Evolutionary conservation across 306 rosid genomes (phyloP).

Genomic region (Vigna angularis): DNA sequence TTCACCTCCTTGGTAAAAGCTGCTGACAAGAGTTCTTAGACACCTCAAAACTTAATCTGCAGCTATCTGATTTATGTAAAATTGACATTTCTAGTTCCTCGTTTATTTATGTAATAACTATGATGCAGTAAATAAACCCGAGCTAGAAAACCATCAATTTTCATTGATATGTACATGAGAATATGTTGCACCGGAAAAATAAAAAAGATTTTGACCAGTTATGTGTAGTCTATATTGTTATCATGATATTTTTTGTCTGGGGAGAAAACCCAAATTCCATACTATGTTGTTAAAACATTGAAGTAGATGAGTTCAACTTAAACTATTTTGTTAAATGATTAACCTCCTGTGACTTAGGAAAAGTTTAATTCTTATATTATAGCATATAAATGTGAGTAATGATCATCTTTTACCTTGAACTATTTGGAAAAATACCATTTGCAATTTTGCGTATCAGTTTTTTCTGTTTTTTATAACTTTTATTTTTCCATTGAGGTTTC

Average conservation of each 20-base stretch:
- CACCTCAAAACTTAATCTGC: conserved; percentile 33
- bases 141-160: conserved; percentile 41
- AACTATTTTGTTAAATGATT: too few relatives aligned
- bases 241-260: not conserved
- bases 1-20: conserved; percentile 84
- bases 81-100: conserved; percentile 33
- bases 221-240: not conserved
- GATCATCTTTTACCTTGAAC: too few relatives aligned
- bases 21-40: conserved; percentile 65
- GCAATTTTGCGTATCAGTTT: too few relatives aligned
- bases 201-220: conserved; percentile 27
- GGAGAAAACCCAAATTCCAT: too few relatives aligned
- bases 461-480: too few relatives aligned
- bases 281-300: too few relatives aligned
- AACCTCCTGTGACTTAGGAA: too few relatives aligned
- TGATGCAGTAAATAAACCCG: conserved; percentile 39
- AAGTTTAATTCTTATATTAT: too few relatives aligned
- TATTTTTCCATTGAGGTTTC: too few relatives aligned
- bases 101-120: conserved; percentile 44
- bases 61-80: conserved; percentile 28
- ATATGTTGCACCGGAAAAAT: conserved; percentile 31
- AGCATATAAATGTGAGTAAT: too few relatives aligned
- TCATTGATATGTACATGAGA: conserved; percentile 33
- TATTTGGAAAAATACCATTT: too few relatives aligned
- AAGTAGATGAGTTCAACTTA: too few relatives aligned